Base-by-base conservation (phyloP, 2,329 filamentous ascomycete genomes). In the Fusarium siculi region DNA sequence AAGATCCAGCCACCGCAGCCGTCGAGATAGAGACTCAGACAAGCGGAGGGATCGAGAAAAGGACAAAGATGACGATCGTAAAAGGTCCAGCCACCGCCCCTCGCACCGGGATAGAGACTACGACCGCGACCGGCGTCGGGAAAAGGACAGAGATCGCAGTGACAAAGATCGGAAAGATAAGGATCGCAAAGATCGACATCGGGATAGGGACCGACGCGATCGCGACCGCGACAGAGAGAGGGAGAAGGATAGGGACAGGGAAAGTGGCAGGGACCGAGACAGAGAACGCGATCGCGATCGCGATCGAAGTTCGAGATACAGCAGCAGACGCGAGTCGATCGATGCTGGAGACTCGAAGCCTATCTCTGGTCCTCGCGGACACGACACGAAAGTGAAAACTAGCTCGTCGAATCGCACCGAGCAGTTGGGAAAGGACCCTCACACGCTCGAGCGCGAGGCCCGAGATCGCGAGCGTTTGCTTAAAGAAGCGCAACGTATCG, bases 401-500 rank as follows among this genome's bases (percentile, higher is more conserved):
- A 73, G 77, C 63, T 75, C 79, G 63, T 74, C 68, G 16, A 81
- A 70, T 50, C 81, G 84, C 34, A 39, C 62, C 14, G 70, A 67
- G 10, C 50, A 54, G 50, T 55, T 68, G 9, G 64, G 58, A 60
- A 74, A 79, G 34, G 74, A 76, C 72, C 86, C 89, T n/a, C 91
- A 93, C 80, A 91, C 92, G 4, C 84, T 91, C 0, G 92, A 94
- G 80, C 89, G 92, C 28, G 91, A 93, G 78, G 89, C 88, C 18
- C 85, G 90, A 21, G 88, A 92, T 76, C 86, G 91, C 50, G 91
- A 93, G 79, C 86, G 92, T 32, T 84, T 93, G 57, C 84, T 92
- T 18, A 92, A 91, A 76, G 92, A 94, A 81, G 89, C 90, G 43
- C 90, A 93, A 80, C 87, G 89, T 40, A 89, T 92, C 81, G 86